Base-by-base conservation (phyloP, 768 basidiomycete species). In the Leccinum ochraceum region DNA sequence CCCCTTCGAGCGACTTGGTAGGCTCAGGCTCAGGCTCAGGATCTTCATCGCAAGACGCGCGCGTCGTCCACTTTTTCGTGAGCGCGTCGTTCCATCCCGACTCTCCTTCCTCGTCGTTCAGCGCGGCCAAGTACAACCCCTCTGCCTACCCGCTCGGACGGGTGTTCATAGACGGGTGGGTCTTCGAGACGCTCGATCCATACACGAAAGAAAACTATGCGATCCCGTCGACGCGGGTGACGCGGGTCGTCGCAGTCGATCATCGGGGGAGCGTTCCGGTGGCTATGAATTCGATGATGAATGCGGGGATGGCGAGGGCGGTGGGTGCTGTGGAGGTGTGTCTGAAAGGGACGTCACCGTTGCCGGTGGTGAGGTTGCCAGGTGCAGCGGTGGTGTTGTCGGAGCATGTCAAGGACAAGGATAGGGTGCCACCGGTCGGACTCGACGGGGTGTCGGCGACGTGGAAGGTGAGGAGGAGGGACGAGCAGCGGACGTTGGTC, bases 121-220 rank as follows among this genome's bases (percentile, higher is more conserved):
- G 83, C 22, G 49, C 81, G 2, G 69, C 75, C 7, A 94, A 92
- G 70, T 89, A 91, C 73, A 98, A 98, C 72, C 79, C 92, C 0
- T 83, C 85, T 56, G 68, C 60, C 1, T 80, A 93, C 9, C 92
- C 93, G 0, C 79, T 92, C 16, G 96, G 94, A 2, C 85, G 90
- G 14, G 79, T 94, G 36, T 87, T 91, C 64, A 77, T 99, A 6
- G 95, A 98, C 68, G 96, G 91, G 2, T 99, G 97, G 97, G 86
- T 96, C 34, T 75, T 97, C 67, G 95, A 99, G 78, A 98, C 96
- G 4, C 83, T 98, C 52, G 96, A 98, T 69, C 95, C 95, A 0
- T 98, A 98, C 66, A 90, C 93, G 24, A 88, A 88, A 61, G 94
- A 96, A 74, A 94, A 93, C 64, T 96, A 94, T 69, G 84, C 93